Evolutionary conservation across 78 protist species (phyloP).

Genomic region (Protostelium mycophagum): DNA sequence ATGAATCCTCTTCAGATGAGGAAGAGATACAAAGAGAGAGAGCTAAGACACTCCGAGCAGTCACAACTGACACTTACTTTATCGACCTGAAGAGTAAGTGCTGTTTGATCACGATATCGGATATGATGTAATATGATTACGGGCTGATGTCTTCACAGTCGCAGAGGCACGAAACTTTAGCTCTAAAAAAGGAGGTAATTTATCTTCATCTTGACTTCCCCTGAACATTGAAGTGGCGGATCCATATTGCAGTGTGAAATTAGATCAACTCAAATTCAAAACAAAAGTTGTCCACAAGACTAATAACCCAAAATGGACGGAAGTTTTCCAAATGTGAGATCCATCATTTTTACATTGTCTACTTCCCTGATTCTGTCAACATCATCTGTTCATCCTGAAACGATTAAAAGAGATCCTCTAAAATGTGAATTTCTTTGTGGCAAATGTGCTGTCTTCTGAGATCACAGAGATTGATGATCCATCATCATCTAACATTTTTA

Average conservation of each 20-base stretch:
- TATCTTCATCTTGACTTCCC: not conserved
- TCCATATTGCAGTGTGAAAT: not conserved
- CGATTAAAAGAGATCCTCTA: no score
- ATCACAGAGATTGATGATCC: no score
- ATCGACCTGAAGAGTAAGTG: not conserved
- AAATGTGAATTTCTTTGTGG: no score
- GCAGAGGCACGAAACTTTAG: not conserved
- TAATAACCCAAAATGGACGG: not conserved
- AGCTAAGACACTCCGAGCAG: not conserved
- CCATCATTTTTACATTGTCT: not conserved
- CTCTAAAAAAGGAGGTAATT: not conserved
- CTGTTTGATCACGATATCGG: not conserved
- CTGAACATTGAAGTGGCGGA: not conserved
- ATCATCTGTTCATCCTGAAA: no score
- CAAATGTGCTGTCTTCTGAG: no score
- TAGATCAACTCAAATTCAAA: not conserved
- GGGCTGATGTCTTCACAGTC: not conserved
- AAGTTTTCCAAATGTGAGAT: not conserved
- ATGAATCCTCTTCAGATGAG: not conserved
- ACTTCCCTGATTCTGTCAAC: no score
- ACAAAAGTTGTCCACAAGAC: not conserved
- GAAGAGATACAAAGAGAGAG: not conserved
- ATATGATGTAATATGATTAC: not conserved
- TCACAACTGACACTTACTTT: not conserved
- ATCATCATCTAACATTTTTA: no score